Evolutionary conservation across 345 rosid species (phyloP).

Genomic region (Brassica carinata): DNA sequence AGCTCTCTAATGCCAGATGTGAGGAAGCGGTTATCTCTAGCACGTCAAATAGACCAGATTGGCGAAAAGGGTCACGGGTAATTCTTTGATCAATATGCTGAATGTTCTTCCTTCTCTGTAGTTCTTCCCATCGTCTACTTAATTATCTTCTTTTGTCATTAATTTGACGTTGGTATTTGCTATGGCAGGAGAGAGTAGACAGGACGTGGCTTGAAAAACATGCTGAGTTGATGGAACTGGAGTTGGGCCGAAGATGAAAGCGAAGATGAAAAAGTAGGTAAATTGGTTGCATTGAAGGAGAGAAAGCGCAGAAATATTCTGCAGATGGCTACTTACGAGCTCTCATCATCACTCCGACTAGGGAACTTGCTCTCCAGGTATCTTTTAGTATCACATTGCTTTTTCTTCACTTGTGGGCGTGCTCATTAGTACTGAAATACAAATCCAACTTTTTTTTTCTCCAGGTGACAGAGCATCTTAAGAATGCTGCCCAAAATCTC

Average conservation of each 20-base stretch:
- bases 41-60: constrained; percentile 87
- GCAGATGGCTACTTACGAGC: constrained; percentile 80
- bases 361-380: constrained; percentile 96
- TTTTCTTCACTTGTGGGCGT: neutral
- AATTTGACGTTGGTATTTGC: constrained; percentile 17
- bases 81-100: no score
- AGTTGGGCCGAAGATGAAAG: constrained; percentile 73
- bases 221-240: constrained; percentile 75
- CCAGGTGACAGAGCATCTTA: constrained; percentile 90
- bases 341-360: constrained; percentile 89
- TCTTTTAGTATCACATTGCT: constrained; percentile 18
- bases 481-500: constrained; percentile 64
- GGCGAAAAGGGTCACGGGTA: constrained; percentile 85
- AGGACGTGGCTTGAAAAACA: constrained; percentile 82
- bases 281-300: constrained; percentile 50
- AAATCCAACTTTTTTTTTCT: constrained; percentile 15
- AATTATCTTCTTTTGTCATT: no score
- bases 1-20: constrained; percentile 87
- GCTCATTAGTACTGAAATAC: constrained; percentile 8
- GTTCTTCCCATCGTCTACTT: constrained; percentile 15
- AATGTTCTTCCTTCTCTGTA: no score
- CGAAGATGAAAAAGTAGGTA: constrained; percentile 81
- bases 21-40: constrained; percentile 79
- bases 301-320: constrained; percentile 62
- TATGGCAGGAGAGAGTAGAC: constrained; percentile 71